Evolutionary conservation across 192 early-diverging fungal genomes (phyloP), one percentile per base, ranked within the genome.

Genomic region (Haplosporangium gracile): DNA sequence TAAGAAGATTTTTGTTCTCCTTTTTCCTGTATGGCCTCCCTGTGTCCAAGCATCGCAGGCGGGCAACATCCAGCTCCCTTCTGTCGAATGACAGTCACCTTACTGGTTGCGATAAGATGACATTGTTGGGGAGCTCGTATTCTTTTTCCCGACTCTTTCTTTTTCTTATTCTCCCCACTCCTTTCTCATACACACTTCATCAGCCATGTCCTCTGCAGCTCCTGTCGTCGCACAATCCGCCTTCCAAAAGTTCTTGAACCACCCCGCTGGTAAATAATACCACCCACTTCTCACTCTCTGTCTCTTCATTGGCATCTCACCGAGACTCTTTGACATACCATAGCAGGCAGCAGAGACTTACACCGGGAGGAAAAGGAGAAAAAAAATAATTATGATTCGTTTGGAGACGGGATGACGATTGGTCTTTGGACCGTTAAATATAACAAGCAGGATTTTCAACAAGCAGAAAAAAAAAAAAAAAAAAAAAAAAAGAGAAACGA

Each of bases 181-280:
- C 49, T 51, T 51, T 51, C 49, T 5, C 18, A 18, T 18, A 36
- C 60, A 42, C 70, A 57, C 63, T 40, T 68, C 26, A 32, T n/a
- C 60, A 65, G 39, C 34, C 75, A 85, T 85, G 83, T 85, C 83
- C 70, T 80, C 83, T 68, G 78, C 83, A 80, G 78, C 83, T 55
- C 42, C 90, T 7, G 88, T 86, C 79, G 88, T 85, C 53, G 82
- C 90, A 10, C 88, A 89, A 53, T 91, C 92, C 72, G 94, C 91
- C n/a, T 93, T 98, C 76, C 75, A 80, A 53, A 93, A 86, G 88
- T 97, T 97, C 89, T 83, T 90, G 80, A 94, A 94, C 82, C 93
- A 92, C 32, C 94, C 95, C 22, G 95, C 94, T 32, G 91, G 90
- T 82, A 83, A 83, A 82, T 32, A 40, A 34, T n/a, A 26, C 22